phyloP scores from a whole-genome alignment of 176 grass and related monocot genomes.

The Panicum miliaceum region DNA sequence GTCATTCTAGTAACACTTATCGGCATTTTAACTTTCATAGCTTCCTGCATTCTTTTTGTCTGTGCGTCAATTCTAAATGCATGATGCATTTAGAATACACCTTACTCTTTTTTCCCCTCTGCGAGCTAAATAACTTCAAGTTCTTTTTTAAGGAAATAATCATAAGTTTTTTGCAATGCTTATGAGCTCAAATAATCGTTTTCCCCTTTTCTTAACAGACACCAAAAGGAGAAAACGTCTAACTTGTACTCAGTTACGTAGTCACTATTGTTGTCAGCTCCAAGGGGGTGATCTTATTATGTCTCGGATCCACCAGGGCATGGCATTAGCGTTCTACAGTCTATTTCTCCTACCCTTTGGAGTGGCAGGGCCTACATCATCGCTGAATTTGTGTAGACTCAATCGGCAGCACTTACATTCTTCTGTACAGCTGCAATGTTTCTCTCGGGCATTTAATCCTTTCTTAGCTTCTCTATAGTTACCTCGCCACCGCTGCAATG shows the following conservation, averaged over 20 bases:
- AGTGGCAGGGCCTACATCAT: background rate
- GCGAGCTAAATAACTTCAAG: background rate
- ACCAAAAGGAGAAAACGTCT: conserved; percentile 36
- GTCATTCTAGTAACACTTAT: background rate
- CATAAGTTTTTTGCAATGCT: background rate
- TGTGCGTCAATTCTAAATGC: background rate
- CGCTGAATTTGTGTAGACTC: conserved; percentile 13
- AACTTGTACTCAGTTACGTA: conserved; percentile 33
- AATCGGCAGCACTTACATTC: conserved; percentile 28
- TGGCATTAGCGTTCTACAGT: conserved; percentile 45
- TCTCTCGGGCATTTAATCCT: conserved; percentile 28
- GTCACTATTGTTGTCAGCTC: conserved; percentile 47
- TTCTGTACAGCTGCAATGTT: conserved; percentile 52
- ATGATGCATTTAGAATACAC: conserved; percentile 10
- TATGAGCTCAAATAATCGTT: conserved; percentile 5
- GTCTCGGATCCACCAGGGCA: conserved; percentile 60
- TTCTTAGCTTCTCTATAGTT: background rate
- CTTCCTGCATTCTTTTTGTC: background rate
- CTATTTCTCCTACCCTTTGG: background rate
- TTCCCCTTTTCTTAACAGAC: conserved; percentile 23
- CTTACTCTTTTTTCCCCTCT: background rate
- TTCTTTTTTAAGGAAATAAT: conserved; percentile 5
- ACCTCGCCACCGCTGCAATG: background rate
- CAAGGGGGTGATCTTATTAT: conserved; percentile 57
- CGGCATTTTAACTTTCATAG: background rate